Base-by-base conservation (phyloP, 1,139 yeast species). In the Barnettozyma hawaiiensis region DNA sequence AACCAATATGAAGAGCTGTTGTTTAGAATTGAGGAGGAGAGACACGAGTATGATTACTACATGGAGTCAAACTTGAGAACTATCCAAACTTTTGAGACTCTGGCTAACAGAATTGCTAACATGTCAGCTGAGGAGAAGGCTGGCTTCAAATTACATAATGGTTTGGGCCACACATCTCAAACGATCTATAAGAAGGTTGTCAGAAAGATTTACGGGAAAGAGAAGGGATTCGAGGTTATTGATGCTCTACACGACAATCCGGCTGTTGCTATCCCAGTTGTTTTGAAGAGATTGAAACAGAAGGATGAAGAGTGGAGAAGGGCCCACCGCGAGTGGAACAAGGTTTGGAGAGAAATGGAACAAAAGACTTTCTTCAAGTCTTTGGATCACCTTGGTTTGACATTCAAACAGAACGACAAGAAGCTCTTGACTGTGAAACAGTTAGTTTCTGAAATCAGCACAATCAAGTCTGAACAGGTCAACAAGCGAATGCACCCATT, bases 241-340 rank as follows among this genome's bases (percentile, higher is more conserved):
- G 96, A 89, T 58, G 96, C 97, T 2, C 70, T 92, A 40, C 97
- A 92, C 60, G 96, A 90, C 53, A 84, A 85, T 55, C 99, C 98
- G 3, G 87, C 94, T 2, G 79, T 89, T 45, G 95, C 98, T 1
- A 95, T 92, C 16, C 98, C 98, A 1, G 81, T 92, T 51, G 95
- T 92, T 12, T 71, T 92, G 60, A 85, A 84, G 57, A 77, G 98
- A 60, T 76, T 92, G 63, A 92, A 92, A 65, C 97, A 92, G 65
- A 92, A 92, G 66, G 98, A 94, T 62, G 97, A 92, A 65, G 98
- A 92, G 64, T 92, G 99, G 99, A 86, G 90, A 63, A 79, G 97
- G 51, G 92, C 97, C 1, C 98, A 92, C 59, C 78, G 98, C 55
- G 98, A 94, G 63, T 92, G 99, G 98, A 92, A 92, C 64, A 92